Base-by-base conservation (phyloP, 306 rosid genomes). In the Cucurbita ficifolia region DNA sequence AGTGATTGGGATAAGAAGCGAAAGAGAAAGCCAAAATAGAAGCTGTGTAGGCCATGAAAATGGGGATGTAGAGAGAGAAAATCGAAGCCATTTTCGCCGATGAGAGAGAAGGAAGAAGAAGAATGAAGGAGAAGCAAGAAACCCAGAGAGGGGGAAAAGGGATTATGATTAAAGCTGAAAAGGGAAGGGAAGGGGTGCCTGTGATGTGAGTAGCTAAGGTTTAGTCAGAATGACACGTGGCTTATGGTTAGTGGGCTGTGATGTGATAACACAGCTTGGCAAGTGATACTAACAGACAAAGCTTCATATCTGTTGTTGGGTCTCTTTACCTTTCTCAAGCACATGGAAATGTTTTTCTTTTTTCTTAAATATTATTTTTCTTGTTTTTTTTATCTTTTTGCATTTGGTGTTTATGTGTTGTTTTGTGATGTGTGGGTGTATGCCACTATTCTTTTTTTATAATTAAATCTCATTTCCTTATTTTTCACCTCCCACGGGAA, bases 21-120 rank as follows among this genome's bases (percentile, higher is more conserved):
- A 29, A 72, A 21, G 81, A 71, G 33, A 68, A 46, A 21, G 42
- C 5, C 3, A 59, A 13, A 59, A 59, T 7, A 7, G 83, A 72
- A 77, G 54, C 59, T 46, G 51, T 18, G 68, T 12, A 78, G 49
- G 71, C 67, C 74, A 79, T 70, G 62, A 29, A 71, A 51, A 71
- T 35, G 60, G 60, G 22, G 0, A 71, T 33, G 36, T 5, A 38
- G 75, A 71, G 61, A 51, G 49, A 71, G 60, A 38, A 71, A 35
- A n/a, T 10, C 36, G 75, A 24, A 69, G 57, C 56, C 73, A 69
- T 69, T 71, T 39, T n/a, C 21, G 36, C 17, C 5, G 53, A 49
- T 49, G 53, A 49, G 53, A 49, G 53, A 49, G 18, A 48, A 49
- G 5, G 53, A 14, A 49, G 18, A 14, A 46, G 11, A 10, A 49